These are phyloP conservation scores for Plantago rigida DNA, from an alignment of 305 asterid species.

Conservation along the genomic window DNA sequence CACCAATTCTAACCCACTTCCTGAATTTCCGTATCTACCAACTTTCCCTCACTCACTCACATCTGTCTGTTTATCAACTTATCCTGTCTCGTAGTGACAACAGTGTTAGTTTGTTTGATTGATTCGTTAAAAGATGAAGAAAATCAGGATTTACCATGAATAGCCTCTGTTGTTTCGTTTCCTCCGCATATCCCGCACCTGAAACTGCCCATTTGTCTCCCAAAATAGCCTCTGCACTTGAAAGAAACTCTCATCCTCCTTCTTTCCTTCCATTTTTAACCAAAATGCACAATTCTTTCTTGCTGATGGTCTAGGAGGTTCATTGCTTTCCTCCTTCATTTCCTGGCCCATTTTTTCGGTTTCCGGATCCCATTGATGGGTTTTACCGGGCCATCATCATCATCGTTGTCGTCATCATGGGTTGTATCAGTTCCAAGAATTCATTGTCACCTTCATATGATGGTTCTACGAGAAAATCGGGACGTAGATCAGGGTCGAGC, in stretches of 20 bases:
- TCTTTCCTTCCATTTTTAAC: background rate
- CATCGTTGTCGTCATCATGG: constrained; percentile 41
- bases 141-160: background rate
- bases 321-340: background rate
- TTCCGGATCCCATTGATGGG: constrained; percentile 43
- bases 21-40: too few relatives aligned
- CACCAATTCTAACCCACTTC: too few relatives aligned
- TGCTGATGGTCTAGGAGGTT: background rate
- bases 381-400: constrained; percentile 37
- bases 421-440: constrained; percentile 78
- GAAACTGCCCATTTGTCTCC: constrained; percentile 16
- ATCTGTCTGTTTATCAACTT: too few relatives aligned
- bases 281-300: background rate
- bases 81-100: too few relatives aligned
- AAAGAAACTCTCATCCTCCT: background rate
- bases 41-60: too few relatives aligned
- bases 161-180: constrained; percentile 5
- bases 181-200: constrained; percentile 37
- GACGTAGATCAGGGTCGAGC: constrained; percentile 25
- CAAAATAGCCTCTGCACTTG: background rate
- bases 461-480: constrained; percentile 8
- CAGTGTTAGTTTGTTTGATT: too few relatives aligned
- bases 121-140: too few relatives aligned
- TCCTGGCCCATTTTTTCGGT: background rate
- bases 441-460: constrained; percentile 24